Evolutionary conservation across 371 early-diverging fungal species (phyloP).

Genomic region (Apophysomyces variabilis): DNA sequence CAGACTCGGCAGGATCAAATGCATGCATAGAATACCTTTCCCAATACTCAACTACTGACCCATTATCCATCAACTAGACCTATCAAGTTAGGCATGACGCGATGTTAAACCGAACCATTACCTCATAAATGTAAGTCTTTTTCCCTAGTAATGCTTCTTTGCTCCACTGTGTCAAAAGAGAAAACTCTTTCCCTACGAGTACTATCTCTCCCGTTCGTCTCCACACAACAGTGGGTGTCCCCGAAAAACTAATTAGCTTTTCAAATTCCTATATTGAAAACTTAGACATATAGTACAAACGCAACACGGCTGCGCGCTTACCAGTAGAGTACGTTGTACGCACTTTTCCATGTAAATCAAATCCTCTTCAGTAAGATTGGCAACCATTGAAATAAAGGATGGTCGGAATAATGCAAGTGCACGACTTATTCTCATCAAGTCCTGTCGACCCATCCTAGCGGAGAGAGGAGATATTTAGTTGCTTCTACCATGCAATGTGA

Average conservation of each 20-base stretch:
- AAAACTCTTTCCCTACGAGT: slow-evolving; percentile 90
- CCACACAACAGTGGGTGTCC: slow-evolving; percentile 94
- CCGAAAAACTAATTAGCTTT: slow-evolving; percentile 85
- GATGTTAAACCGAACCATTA: slow-evolving; percentile 15
- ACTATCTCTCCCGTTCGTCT: slow-evolving; percentile 90
- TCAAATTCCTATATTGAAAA: slow-evolving; percentile 75
- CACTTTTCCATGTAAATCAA: slow-evolving; percentile 89
- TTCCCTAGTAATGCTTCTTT: slow-evolving; percentile 73
- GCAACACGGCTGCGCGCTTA: background rate
- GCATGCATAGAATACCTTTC: slow-evolving; percentile 88
- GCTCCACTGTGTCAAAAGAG: slow-evolving; percentile 84
- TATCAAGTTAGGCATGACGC: background rate
- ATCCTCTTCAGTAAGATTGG: slow-evolving; percentile 83
- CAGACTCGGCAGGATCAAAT: slow-evolving; percentile 85
- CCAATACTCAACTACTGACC: slow-evolving; percentile 91
- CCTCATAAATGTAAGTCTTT: slow-evolving; percentile 80
- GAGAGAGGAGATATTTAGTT: slow-evolving; percentile 20
- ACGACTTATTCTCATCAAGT: slow-evolving; percentile 78
- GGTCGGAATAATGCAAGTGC: slow-evolving; percentile 85
- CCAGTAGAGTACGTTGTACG: slow-evolving; percentile 60
- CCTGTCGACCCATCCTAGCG: slow-evolving; percentile 74
- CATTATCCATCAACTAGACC: slow-evolving; percentile 81
- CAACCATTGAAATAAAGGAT: slow-evolving; percentile 81
- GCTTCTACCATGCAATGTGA: slow-evolving; percentile 40
- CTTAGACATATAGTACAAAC: background rate